These are phyloP conservation scores for Talaromyces stipitatus DNA, from an alignment of 495 filamentous ascomycete species.

Conservation along the genomic window DNA sequence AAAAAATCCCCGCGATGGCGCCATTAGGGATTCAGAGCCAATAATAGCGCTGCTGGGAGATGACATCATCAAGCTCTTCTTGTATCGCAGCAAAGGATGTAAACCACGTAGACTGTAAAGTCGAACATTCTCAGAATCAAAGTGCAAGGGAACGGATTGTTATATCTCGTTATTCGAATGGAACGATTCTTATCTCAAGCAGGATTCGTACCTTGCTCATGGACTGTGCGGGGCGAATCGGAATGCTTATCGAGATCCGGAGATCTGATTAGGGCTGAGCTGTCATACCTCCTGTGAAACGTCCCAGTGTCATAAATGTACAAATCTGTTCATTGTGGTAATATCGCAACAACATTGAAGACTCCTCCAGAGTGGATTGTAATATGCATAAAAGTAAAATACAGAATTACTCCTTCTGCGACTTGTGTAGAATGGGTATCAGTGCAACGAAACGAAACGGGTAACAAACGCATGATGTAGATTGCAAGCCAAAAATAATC, in stretches of 20 bases:
- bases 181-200: too few relatives aligned
- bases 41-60: background rate
- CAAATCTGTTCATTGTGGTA: background rate
- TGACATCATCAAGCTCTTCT: conserved; percentile 1
- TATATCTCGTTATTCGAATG: too few relatives aligned
- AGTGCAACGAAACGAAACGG: background rate
- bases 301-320: background rate
- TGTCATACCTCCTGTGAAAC: background rate
- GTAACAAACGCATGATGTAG: background rate
- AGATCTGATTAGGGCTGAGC: background rate
- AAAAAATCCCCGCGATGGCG: conserved; percentile 5
- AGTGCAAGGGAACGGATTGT: background rate
- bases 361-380: background rate
- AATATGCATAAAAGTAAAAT: background rate
- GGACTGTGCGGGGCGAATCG: background rate
- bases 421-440: conserved; percentile 2
- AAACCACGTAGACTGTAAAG: background rate
- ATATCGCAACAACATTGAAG: background rate
- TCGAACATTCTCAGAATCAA: background rate
- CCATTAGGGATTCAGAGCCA: background rate
- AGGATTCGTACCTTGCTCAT: background rate
- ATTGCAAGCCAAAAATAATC: background rate
- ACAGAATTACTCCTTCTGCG: background rate
- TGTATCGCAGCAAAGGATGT: background rate
- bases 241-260: background rate